phyloP scores from a whole-genome alignment of 768 basidiomycete species.

The Lactifluus echinatus region DNA sequence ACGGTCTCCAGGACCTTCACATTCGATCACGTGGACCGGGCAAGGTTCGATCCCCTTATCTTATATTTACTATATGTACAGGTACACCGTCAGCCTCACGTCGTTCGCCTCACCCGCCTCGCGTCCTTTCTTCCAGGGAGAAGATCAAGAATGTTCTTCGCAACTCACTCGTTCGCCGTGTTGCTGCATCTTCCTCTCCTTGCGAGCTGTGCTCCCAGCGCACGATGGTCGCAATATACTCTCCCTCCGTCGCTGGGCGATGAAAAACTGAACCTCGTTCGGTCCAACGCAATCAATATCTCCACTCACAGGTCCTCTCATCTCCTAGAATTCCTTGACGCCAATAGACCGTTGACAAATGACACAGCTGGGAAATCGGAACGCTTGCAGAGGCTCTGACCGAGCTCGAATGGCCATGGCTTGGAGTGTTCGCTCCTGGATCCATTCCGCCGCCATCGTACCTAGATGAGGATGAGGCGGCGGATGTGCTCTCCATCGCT shows the following conservation, averaged over 20 bases:
- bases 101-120: not conserved
- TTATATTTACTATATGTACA: too few relatives aligned
- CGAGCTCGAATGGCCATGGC: slow-evolving; percentile 39
- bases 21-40: too few relatives aligned
- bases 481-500: slow-evolving; percentile 37
- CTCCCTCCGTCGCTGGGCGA: not conserved
- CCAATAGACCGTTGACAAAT: not conserved
- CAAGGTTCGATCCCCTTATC: too few relatives aligned
- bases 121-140: not conserved
- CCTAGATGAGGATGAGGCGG: slow-evolving; percentile 27
- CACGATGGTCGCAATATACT: not conserved
- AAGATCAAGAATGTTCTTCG: not conserved
- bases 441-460: slow-evolving; percentile 35
- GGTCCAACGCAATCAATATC: slow-evolving; percentile 7
- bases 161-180: not conserved
- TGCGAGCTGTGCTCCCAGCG: not conserved
- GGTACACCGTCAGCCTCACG: not conserved
- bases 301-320: slow-evolving; percentile 8
- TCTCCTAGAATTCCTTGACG: not conserved
- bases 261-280: not conserved
- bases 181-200: not conserved
- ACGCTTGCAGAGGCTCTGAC: slow-evolving; percentile 45
- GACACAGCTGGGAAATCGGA: slow-evolving; percentile 51
- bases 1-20: too few relatives aligned
- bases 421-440: slow-evolving; percentile 40